Conservation (phyloP, 1,284 basidiomycete species). For the Ceratobasidium sp. region DNA sequence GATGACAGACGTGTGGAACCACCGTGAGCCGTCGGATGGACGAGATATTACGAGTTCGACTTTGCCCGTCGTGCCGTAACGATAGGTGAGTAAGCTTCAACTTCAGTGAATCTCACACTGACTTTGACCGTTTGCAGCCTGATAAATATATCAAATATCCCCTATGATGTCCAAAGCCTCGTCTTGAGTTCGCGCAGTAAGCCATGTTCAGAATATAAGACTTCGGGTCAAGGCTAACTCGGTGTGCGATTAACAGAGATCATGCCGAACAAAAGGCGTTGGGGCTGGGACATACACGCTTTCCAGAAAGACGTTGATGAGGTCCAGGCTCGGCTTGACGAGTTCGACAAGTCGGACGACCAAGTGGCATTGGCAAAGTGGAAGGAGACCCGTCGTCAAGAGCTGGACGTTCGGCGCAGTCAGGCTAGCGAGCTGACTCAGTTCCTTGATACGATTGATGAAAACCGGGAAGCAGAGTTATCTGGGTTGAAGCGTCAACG, state of each 20-base stretch:
- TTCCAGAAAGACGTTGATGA: background rate
- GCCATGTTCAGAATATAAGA: background rate
- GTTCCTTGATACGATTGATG: constrained; percentile 14
- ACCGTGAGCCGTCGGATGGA: background rate
- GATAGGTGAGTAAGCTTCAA: background rate
- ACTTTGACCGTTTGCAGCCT: background rate
- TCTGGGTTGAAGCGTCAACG: background rate
- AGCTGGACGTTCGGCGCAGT: background rate
- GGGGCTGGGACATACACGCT: constrained; percentile 2
- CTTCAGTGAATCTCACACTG: background rate
- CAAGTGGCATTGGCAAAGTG: background rate
- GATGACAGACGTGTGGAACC: background rate
- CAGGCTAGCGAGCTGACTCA: background rate
- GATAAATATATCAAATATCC: background rate
- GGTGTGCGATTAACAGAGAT: background rate
- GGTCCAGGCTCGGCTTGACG: background rate
- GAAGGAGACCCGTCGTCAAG: background rate
- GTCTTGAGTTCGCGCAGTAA: constrained; percentile 20
- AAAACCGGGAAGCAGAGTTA: constrained; percentile 20
- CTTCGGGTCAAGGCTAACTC: background rate
- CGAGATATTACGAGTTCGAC: constrained; percentile 21
- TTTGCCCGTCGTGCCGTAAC: constrained; percentile 23
- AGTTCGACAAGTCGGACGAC: background rate
- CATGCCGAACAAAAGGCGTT: constrained; percentile 28
- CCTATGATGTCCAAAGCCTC: background rate